Percentiles rank a stretch among this genome's conserved stretches.
Conservation (phyloP, 768 basidiomycete genomes). For the Hydnomerulius pinastri region DNA sequence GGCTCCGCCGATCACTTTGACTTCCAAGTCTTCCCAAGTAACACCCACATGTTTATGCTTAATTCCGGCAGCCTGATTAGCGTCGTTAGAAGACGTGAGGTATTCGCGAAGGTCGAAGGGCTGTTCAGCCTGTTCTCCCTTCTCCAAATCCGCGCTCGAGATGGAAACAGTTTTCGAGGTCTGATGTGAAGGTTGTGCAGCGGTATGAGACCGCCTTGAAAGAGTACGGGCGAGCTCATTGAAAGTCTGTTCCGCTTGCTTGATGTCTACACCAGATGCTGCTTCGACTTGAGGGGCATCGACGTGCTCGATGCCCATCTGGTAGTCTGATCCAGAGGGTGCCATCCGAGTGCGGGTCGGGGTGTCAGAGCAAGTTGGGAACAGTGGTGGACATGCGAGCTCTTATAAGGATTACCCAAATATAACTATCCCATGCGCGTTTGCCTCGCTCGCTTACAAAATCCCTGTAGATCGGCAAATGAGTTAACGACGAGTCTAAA, state of each 20-base stretch:
- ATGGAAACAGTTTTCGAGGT: constrained; percentile 26
- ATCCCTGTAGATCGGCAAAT: neutral
- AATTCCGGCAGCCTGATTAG: constrained; percentile 63
- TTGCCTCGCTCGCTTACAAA: neutral
- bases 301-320: constrained; percentile 12
- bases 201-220: constrained; percentile 13
- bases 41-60: constrained; percentile 76
- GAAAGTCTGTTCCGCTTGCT: constrained; percentile 53
- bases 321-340: too few relatives aligned
- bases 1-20: constrained; percentile 56
- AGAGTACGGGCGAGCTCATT: constrained; percentile 50
- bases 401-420: too few relatives aligned
- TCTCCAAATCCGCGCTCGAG: constrained; percentile 38
- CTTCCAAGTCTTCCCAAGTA: constrained; percentile 70
- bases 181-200: constrained; percentile 13
- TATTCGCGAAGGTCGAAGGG: constrained; percentile 70
- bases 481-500: too few relatives aligned
- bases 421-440: too few relatives aligned
- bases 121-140: constrained; percentile 39
- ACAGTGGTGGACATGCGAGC: neutral
- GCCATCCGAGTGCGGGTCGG: too few relatives aligned
- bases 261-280: constrained; percentile 47
- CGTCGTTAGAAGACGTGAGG: constrained; percentile 65
- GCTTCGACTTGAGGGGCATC: constrained; percentile 24
- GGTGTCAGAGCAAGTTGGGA: too few relatives aligned